Conservation (phyloP, 768 basidiomycete species). For the Trametes maxima region DNA sequence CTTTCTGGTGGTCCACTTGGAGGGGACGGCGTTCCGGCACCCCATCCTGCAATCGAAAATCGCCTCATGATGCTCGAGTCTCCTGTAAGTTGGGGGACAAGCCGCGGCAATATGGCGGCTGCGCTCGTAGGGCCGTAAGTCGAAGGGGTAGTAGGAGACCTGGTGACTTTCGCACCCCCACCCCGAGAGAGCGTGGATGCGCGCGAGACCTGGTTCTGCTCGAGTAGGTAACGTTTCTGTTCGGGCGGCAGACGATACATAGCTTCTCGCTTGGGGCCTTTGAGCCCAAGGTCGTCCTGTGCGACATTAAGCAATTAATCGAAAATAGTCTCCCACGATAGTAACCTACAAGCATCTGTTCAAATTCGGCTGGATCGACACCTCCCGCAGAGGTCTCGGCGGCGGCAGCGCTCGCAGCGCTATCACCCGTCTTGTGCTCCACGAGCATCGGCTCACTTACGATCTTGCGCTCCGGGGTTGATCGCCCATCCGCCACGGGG, state of each 20-base stretch:
- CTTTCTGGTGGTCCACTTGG: slow-evolving; percentile 37
- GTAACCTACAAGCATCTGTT: slow-evolving; percentile 65
- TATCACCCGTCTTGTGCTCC: slow-evolving; percentile 45
- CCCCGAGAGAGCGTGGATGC: slow-evolving; percentile 37
- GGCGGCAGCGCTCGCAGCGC: slow-evolving; percentile 4
- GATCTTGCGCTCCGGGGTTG: slow-evolving; percentile 47
- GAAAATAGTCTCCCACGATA: neutral
- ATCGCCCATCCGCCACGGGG: slow-evolving; percentile 42
- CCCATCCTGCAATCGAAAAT: slow-evolving; percentile 68
- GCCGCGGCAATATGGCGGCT: slow-evolving; percentile 57
- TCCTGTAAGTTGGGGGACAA: slow-evolving; percentile 77
- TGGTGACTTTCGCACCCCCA: slow-evolving; percentile 30
- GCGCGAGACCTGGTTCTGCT: slow-evolving; percentile 52
- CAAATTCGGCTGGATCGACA: slow-evolving; percentile 46
- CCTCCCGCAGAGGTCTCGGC: slow-evolving; percentile 30
- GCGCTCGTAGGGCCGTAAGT: slow-evolving; percentile 66
- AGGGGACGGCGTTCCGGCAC: slow-evolving; percentile 39
- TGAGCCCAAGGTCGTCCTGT: slow-evolving; percentile 74
- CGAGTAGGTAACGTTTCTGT: slow-evolving; percentile 68
- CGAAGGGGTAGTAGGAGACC: slow-evolving; percentile 34
- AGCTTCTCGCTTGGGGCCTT: slow-evolving; percentile 63
- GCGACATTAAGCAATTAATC: slow-evolving; percentile 2
- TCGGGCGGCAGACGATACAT: slow-evolving; percentile 64
- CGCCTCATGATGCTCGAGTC: slow-evolving; percentile 68
- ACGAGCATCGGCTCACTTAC: slow-evolving; percentile 74